Conservation (phyloP, 2,329 filamentous ascomycete species). For the Ophidiomyces ophidiicola region DNA sequence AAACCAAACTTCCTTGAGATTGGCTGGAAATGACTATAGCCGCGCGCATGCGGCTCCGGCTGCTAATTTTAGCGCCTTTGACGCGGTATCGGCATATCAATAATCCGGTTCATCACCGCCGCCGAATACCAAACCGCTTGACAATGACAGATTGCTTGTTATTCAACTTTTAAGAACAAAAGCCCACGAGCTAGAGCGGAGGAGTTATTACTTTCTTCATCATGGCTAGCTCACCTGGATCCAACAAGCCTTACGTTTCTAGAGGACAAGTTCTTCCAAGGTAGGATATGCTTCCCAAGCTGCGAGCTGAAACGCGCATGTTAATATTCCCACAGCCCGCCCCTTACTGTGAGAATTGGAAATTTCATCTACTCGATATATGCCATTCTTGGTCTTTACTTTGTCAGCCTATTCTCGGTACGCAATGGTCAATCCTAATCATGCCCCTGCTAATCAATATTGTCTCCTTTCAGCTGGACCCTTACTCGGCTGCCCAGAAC, state of each 20-base stretch:
- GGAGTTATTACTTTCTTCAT: no score
- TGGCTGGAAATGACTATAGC: no score
- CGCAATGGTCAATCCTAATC: slow-evolving; percentile 14
- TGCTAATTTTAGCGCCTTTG: no score
- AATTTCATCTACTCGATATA: slow-evolving; percentile 34
- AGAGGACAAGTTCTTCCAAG: slow-evolving; percentile 29
- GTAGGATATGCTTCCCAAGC: slow-evolving; percentile 20
- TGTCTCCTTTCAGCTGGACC: slow-evolving; percentile 29
- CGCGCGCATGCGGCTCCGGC: no score
- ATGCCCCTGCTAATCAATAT: slow-evolving; percentile 2
- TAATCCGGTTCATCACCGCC: no score
- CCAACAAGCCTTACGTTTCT: slow-evolving; percentile 27
- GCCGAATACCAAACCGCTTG: not conserved
- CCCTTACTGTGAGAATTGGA: slow-evolving; percentile 32
- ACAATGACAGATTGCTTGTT: not conserved
- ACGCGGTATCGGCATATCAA: no score
- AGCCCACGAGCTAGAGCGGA: not conserved
- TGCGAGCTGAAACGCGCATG: no score
- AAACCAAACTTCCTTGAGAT: no score
- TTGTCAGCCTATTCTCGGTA: slow-evolving; percentile 39
- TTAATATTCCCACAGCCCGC: slow-evolving; percentile 27
- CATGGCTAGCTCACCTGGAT: slow-evolving; percentile 23
- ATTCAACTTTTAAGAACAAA: not conserved
- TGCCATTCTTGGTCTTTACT: slow-evolving; percentile 38
- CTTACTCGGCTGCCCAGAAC: slow-evolving; percentile 34